phyloP scores from a whole-genome alignment of 768 basidiomycete genomes.

The Macrocybe gigantea region DNA sequence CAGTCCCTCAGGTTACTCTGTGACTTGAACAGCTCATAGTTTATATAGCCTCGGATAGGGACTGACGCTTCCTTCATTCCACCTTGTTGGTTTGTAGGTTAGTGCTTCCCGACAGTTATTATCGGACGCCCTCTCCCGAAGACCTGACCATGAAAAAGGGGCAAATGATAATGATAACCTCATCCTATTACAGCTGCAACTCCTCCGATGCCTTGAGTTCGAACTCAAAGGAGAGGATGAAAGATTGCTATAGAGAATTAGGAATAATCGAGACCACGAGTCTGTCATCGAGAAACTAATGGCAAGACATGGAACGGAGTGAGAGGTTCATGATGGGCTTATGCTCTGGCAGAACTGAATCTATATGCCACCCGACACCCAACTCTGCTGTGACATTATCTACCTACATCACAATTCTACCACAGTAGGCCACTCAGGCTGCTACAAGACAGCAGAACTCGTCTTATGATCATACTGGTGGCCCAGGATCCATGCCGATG shows the following conservation, averaged over 20 bases:
- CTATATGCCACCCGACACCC: constrained; percentile 15
- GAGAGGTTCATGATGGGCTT: constrained; percentile 3
- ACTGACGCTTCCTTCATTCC: no score
- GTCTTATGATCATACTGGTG: no score
- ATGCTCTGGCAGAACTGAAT: constrained; percentile 5
- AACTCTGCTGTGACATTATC: constrained; percentile 8
- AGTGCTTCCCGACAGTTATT: no score
- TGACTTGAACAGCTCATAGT: no score
- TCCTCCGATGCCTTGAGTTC: constrained; percentile 1
- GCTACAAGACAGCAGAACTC: constrained; percentile 23
- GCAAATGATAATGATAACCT: constrained; percentile 13
- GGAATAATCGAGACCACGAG: not conserved
- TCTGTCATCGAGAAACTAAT: not conserved
- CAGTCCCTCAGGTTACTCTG: no score
- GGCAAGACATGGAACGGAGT: constrained; percentile 1
- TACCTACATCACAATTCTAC: constrained; percentile 10
- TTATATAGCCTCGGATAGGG: no score
- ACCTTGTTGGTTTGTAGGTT: no score
- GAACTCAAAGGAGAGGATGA: constrained; percentile 7
- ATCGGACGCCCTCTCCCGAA: constrained; percentile 20
- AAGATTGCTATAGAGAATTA: not conserved
- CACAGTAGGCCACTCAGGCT: constrained; percentile 27
- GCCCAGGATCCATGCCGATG: no score
- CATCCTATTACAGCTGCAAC: constrained; percentile 9
- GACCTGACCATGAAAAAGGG: constrained; percentile 17